Conservation (phyloP, 2,329 filamentous ascomycete species). For the Hymenoscyphus fraxineus region DNA sequence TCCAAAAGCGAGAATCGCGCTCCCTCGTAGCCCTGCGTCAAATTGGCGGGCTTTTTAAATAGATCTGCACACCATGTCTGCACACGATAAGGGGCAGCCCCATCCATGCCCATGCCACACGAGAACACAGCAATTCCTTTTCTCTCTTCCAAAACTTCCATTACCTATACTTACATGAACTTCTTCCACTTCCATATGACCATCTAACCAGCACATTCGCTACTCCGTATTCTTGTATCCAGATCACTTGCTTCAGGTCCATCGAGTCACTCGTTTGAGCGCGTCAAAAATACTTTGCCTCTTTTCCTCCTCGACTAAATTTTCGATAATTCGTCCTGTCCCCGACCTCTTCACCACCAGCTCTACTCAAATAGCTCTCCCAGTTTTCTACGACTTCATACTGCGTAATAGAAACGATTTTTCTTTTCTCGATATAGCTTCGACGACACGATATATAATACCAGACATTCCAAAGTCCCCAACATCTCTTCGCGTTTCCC, state of each 20-base stretch:
- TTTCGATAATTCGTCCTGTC: slow-evolving; percentile 21
- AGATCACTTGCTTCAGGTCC: slow-evolving; percentile 17
- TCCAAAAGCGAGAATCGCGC: too few relatives aligned
- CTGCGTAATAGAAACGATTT: slow-evolving; percentile 18
- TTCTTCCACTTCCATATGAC: slow-evolving; percentile 16
- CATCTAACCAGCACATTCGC: slow-evolving; percentile 26
- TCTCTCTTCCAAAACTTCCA: slow-evolving; percentile 7
- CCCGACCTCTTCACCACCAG: slow-evolving; percentile 3
- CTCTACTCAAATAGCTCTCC: slow-evolving; percentile 1
- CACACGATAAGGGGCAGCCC: slow-evolving; percentile 27
- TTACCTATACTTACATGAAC: slow-evolving; percentile 9
- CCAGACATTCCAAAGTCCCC: slow-evolving; percentile 15
- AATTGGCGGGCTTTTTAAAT: slow-evolving; percentile 26
- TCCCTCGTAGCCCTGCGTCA: slow-evolving; percentile 24
- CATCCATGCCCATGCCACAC: slow-evolving; percentile 19
- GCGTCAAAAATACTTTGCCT: slow-evolving; percentile 22
- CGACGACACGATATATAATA: slow-evolving; percentile 19
- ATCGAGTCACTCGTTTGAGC: slow-evolving; percentile 32
- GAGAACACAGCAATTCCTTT: slow-evolving; percentile 17
- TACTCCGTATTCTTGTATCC: slow-evolving; percentile 27
- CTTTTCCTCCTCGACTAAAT: slow-evolving; percentile 15
- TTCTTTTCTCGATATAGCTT: slow-evolving; percentile 21
- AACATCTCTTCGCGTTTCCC: slow-evolving; percentile 24
- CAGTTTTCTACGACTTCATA: neutral
- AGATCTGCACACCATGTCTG: slow-evolving; percentile 32